Evolutionary conservation across 352 stramenopile genomes (phyloP), one percentile per base, ranked within the genome.

Genomic region (Ochromonadaceae sp.): DNA sequence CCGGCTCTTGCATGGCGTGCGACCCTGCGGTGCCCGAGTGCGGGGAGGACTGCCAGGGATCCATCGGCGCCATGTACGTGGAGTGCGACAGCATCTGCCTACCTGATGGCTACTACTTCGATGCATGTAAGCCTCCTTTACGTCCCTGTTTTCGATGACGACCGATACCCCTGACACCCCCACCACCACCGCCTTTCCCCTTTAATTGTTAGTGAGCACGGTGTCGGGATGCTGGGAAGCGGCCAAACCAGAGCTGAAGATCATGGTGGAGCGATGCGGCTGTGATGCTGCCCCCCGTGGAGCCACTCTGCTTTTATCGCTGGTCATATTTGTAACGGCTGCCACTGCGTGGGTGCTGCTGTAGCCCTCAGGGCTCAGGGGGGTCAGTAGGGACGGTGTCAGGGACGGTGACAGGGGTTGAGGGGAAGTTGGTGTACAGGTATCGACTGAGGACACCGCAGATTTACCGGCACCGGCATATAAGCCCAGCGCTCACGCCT

Each of bases 91-190:
- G 22, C 20, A 42, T 63, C 4, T 63, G 55, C 41, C 31, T 63
- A 9, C 55, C 55, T 31, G 5, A 63, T 36, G 55, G 55, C 12
- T 63, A 63, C 25, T 63, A 50, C 40, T 63, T 63, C 31, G 55
- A 63, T 49, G 39, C 55, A 14, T 26, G 55, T 63, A 52, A 63
- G 55, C 7, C 15, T 52, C 36, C 5, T 10, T 9, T 47, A 38
- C 28, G n/a, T 57, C 48, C n/a, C 9, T 38, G 10, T 26, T 57
- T 4, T 9, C 26, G n/a, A n/a, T n/a, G n/a, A 39, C 9, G 41
- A 4, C 22, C 39, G 2, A 49, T 52, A 35, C 1, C 30, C 22
- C 7, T 3, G 4, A 7, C 10, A 49, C 31, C 52, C 47, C 9
- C n/a, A 47, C 32, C 47, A 20, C 28, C 31, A 12, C 4, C n/a